These are phyloP conservation scores for Trichoderma asperelloides DNA, from an alignment of 495 filamentous ascomycete species.

Conservation along the genomic window DNA sequence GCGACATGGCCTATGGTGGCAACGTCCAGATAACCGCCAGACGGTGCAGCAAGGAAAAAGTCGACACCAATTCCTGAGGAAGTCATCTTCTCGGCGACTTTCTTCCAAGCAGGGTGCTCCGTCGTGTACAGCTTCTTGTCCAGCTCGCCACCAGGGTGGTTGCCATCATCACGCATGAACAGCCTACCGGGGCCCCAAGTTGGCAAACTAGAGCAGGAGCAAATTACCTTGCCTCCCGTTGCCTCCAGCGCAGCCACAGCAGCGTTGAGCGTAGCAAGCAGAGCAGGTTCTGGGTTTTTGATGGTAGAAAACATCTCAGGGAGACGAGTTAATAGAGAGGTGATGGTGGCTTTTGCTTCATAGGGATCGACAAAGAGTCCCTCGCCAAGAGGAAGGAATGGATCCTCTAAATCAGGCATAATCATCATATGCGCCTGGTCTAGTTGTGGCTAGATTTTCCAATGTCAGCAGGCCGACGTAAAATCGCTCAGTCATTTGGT, in stretches of 20 bases:
- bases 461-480: slow-evolving; percentile 8
- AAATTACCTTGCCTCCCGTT: slow-evolving; percentile 90
- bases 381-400: slow-evolving; percentile 86
- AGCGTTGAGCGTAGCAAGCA: slow-evolving; percentile 75
- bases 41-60: slow-evolving; percentile 86
- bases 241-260: slow-evolving; percentile 69
- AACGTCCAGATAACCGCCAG: slow-evolving; percentile 85
- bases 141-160: slow-evolving; percentile 75
- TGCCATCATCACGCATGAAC: slow-evolving; percentile 76
- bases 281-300: slow-evolving; percentile 80
- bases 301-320: slow-evolving; percentile 76
- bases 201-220: slow-evolving; percentile 72
- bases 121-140: slow-evolving; percentile 90
- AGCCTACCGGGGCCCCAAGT: slow-evolving; percentile 84
- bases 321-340: slow-evolving; percentile 67
- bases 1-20: slow-evolving; percentile 78
- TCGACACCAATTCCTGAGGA: slow-evolving; percentile 82
- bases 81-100: slow-evolving; percentile 78
- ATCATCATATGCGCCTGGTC: slow-evolving; percentile 97
- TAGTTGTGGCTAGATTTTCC: slow-evolving; percentile 47
- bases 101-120: slow-evolving; percentile 76
- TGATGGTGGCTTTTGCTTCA: slow-evolving; percentile 82
- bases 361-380: slow-evolving; percentile 94
- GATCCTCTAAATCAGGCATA: slow-evolving; percentile 95
- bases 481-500: background rate